phyloP scores from a whole-genome alignment of 1,139 yeast species.

The Lodderomyces margitis region DNA sequence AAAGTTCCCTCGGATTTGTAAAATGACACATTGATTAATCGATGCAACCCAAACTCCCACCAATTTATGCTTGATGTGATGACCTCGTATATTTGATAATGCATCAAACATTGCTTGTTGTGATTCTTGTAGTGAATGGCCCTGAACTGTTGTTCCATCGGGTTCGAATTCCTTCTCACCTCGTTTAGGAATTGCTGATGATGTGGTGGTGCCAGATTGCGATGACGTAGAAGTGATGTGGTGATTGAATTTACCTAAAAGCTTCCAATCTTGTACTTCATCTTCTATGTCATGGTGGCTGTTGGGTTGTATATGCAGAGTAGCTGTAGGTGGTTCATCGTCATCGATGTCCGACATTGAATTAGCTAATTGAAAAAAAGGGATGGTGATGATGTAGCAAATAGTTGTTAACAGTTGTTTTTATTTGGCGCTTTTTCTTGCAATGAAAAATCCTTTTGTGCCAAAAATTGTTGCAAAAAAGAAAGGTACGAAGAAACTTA shows the following conservation, averaged over 20 bases:
- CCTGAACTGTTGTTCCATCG: slow-evolving; percentile 68
- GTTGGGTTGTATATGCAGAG: neutral
- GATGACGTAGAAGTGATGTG: neutral
- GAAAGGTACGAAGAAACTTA: too few relatives aligned
- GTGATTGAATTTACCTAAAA: slow-evolving; percentile 19
- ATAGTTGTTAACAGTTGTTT: too few relatives aligned
- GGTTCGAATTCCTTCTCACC: slow-evolving; percentile 91
- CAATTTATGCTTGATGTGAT: slow-evolving; percentile 48
- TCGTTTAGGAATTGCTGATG: slow-evolving; percentile 48
- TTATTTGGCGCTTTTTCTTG: neutral
- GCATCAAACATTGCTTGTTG: slow-evolving; percentile 75
- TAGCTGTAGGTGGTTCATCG: slow-evolving; percentile 1
- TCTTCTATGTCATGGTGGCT: slow-evolving; percentile 39
- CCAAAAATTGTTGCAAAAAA: neutral
- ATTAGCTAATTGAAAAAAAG: neutral
- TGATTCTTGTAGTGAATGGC: slow-evolving; percentile 49
- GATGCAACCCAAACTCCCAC: slow-evolving; percentile 48
- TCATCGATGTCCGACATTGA: slow-evolving; percentile 2
- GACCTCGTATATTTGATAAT: slow-evolving; percentile 56
- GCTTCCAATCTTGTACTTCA: slow-evolving; percentile 70
- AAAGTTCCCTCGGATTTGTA: slow-evolving; percentile 68
- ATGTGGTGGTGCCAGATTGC: neutral
- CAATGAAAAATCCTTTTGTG: neutral
- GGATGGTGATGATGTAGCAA: neutral
- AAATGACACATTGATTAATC: slow-evolving; percentile 44